Evolutionary conservation across 2,329 filamentous ascomycete genomes (phyloP), one percentile per base, ranked within the genome.

Genomic region (Colletotrichum eremochloae): DNA sequence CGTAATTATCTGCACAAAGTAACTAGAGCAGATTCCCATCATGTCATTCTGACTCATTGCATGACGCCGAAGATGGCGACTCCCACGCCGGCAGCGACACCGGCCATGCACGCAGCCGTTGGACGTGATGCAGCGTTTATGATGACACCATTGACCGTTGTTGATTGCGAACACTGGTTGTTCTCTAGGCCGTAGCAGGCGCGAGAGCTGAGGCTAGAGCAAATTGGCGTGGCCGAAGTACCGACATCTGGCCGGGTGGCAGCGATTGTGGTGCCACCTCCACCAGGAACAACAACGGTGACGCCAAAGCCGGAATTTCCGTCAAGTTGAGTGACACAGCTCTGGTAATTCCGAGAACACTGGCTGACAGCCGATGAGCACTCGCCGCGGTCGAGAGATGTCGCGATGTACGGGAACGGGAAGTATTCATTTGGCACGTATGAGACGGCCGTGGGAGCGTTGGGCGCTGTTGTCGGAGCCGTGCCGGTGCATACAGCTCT

Each of bases 341-440:
- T 82, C 20, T 84, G 81, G 77, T 88, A 89, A 77, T 90, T 90
- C 31, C 80, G 77, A 56, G 84, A 84, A 79, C 89, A 91, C 67
- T 85, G 84, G 52, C 78, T 80, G 60, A 86, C 80, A 20, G 88
- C 89, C 0, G 85, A 83, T 4, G 84, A 84, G 76, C 89, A 91
- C 7, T 85, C 84, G 18, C 81, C 86, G 24, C 81, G 78, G 75
- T 90, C 85, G 73, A 89, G 90, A 15, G 84, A 84, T 1, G 86
- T 89, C 58, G 83, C 80, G 63, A 90, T 84, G 76, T 88, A 88
- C 1, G 89, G 89, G 78, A 91, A 91, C 14, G 87, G 84, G 78
- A 90, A 91, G 79, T 87, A 90, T 36, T 82, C 75, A 77, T 91
- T 91, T 53, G 84, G 80, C 24, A 91, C 88, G 77, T 85, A 89